These are phyloP conservation scores for Luzula sylvatica DNA, from an alignment of 176 grass and related monocot species.

Conservation along the genomic window DNA sequence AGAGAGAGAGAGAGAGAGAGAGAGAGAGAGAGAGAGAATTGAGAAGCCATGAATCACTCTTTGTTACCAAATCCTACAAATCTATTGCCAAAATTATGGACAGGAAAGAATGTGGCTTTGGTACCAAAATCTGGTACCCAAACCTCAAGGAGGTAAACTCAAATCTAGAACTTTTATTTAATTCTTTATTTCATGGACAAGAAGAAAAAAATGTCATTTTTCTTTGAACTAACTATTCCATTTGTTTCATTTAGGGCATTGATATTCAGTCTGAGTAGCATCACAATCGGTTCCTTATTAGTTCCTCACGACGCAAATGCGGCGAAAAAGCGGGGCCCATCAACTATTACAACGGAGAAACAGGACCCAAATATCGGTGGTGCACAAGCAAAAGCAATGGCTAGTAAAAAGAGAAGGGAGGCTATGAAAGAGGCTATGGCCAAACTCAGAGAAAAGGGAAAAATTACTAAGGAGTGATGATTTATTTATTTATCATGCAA, in stretches of 20 bases:
- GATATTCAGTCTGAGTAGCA: conserved; percentile 29
- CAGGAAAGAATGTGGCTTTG: conserved; percentile 14
- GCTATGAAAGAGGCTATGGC: conserved; percentile 77
- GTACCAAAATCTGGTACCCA: too few relatives aligned
- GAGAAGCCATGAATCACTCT: neutral
- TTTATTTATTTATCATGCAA: neutral
- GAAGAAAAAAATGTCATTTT: neutral
- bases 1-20: too few relatives aligned
- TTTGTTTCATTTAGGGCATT: conserved; percentile 10
- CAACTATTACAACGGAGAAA: conserved; percentile 35
- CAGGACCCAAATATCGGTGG: conserved; percentile 61
- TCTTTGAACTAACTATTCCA: neutral
- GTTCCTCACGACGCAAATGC: conserved; percentile 31
- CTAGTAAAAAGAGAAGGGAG: conserved; percentile 79
- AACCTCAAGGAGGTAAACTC: neutral
- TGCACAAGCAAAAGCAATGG: conserved; percentile 54
- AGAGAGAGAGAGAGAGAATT: too few relatives aligned
- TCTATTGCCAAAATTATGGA: neutral
- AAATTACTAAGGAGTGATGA: conserved; percentile 22
- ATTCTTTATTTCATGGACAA: too few relatives aligned
- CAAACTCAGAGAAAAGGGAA: conserved; percentile 70
- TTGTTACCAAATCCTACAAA: neutral
- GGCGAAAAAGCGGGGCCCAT: conserved; percentile 43
- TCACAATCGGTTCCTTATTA: conserved; percentile 26
- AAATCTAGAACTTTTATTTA: neutral